These are phyloP conservation scores for Aspergillus conjunctus DNA, from an alignment of 495 filamentous ascomycete species.

Conservation along the genomic window DNA sequence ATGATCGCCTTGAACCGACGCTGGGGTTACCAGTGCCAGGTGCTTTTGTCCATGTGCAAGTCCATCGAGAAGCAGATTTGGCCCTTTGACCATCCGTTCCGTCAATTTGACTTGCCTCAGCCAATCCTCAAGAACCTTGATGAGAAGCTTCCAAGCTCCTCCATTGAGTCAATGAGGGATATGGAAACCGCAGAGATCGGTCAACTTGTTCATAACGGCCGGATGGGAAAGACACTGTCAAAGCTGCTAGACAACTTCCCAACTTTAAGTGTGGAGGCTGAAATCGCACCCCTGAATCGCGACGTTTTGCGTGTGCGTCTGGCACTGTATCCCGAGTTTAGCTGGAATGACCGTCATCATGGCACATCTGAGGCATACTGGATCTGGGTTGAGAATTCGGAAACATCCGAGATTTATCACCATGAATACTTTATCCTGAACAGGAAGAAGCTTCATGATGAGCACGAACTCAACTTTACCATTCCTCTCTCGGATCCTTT, in stretches of 20 bases:
- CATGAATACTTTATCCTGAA: constrained; percentile 95
- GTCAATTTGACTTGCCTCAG: constrained; percentile 89
- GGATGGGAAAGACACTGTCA: constrained; percentile 77
- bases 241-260: constrained; percentile 90
- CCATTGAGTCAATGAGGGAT: constrained; percentile 80
- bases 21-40: constrained; percentile 93
- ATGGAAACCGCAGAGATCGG: constrained; percentile 94
- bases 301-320: constrained; percentile 90
- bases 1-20: constrained; percentile 94
- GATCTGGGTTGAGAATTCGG: constrained; percentile 98
- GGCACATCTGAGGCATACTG: constrained; percentile 95
- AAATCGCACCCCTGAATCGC: constrained; percentile 93
- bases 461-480: constrained; percentile 96
- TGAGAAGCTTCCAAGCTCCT: constrained; percentile 65
- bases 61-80: constrained; percentile 95
- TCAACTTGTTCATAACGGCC: constrained; percentile 83
- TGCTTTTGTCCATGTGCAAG: constrained; percentile 86
- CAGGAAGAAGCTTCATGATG: constrained; percentile 84
- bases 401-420: constrained; percentile 96
- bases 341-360: constrained; percentile 94
- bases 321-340: constrained; percentile 83
- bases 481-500: constrained; percentile 92
- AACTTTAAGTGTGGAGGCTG: constrained; percentile 82
- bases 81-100: constrained; percentile 91
- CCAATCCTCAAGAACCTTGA: constrained; percentile 83